Percentiles rank a stretch among this genome's conserved stretches.
Conservation (phyloP, 2,329 filamentous ascomycete genomes). For the Colletotrichum sp. region DNA sequence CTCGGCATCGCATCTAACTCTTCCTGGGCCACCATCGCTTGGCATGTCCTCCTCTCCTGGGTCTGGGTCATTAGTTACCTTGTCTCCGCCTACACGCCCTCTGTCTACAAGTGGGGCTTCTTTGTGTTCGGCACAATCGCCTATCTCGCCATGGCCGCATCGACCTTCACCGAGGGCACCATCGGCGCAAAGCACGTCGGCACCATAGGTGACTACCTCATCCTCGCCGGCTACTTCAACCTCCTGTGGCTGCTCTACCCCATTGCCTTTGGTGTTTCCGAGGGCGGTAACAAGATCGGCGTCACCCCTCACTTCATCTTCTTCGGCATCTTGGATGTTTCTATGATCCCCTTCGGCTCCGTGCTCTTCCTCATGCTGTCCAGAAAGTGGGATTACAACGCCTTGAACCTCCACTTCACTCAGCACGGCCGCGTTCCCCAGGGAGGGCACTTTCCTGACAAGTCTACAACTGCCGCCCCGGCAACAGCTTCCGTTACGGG, state of each 20-base stretch:
- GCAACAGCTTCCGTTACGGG: slow-evolving; percentile 23
- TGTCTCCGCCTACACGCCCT: slow-evolving; percentile 49
- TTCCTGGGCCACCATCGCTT: slow-evolving; percentile 61
- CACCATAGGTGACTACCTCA: slow-evolving; percentile 46
- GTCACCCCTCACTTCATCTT: slow-evolving; percentile 52
- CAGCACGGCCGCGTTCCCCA: slow-evolving; percentile 57
- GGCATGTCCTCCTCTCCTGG: slow-evolving; percentile 54
- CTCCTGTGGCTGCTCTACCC: slow-evolving; percentile 60
- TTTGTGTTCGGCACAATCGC: slow-evolving; percentile 56
- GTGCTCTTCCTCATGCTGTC: slow-evolving; percentile 48
- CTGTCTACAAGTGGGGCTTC: slow-evolving; percentile 64
- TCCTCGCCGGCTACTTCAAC: slow-evolving; percentile 53
- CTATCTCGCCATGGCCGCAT: slow-evolving; percentile 49
- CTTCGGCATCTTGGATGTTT: slow-evolving; percentile 58
- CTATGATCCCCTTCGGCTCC: slow-evolving; percentile 50
- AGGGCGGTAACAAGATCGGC: slow-evolving; percentile 56
- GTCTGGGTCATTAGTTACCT: slow-evolving; percentile 58
- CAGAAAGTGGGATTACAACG: slow-evolving; percentile 55
- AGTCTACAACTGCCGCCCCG: slow-evolving; percentile 32
- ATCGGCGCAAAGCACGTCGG: slow-evolving; percentile 45
- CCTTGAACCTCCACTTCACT: slow-evolving; percentile 57
- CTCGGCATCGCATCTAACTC: slow-evolving; percentile 56
- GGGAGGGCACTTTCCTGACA: slow-evolving; percentile 52
- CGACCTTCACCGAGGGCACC: slow-evolving; percentile 43
- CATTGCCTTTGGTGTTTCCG: slow-evolving; percentile 56